Evolutionary conservation across 2,329 filamentous ascomycete genomes (phyloP).

Genomic region (Hirsutella rhossiliensis): DNA sequence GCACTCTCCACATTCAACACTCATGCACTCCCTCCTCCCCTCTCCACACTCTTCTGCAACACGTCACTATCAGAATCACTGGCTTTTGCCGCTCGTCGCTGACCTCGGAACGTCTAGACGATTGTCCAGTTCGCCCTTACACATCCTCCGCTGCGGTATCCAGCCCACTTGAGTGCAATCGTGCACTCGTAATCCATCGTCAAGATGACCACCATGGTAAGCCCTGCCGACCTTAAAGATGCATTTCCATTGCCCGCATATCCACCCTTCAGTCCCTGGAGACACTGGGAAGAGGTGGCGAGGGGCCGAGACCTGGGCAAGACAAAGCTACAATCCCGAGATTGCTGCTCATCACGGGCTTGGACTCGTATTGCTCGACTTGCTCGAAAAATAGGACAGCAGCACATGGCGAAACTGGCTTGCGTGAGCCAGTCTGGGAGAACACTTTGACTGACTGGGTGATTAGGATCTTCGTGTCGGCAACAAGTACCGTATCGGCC

Average conservation of each 20-base stretch:
- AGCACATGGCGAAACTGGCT: not conserved
- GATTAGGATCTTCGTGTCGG: slow-evolving; percentile 90
- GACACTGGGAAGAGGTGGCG: no score
- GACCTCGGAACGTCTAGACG: not conserved
- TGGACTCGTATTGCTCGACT: no score
- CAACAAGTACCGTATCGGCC: slow-evolving; percentile 98
- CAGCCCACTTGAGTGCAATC: slow-evolving; percentile 7
- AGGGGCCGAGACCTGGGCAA: no score
- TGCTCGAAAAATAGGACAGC: not conserved
- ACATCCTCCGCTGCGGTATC: slow-evolving; percentile 1
- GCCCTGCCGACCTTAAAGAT: slow-evolving; percentile 7
- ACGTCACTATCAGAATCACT: not conserved
- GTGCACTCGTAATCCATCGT: slow-evolving; percentile 8
- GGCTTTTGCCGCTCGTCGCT: not conserved
- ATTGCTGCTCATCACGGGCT: no score
- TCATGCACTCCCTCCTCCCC: not conserved
- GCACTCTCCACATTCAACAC: not conserved
- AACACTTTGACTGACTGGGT: slow-evolving; percentile 7
- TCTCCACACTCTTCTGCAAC: not conserved
- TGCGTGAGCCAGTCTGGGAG: not conserved
- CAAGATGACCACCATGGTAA: slow-evolving; percentile 42
- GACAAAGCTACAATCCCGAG: no score
- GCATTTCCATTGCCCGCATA: not conserved
- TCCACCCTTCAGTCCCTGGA: not conserved
- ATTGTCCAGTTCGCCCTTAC: slow-evolving; percentile 1